Conservation (phyloP, 2,329 filamentous ascomycete genomes). For the Aspergillus vadensis region DNA sequence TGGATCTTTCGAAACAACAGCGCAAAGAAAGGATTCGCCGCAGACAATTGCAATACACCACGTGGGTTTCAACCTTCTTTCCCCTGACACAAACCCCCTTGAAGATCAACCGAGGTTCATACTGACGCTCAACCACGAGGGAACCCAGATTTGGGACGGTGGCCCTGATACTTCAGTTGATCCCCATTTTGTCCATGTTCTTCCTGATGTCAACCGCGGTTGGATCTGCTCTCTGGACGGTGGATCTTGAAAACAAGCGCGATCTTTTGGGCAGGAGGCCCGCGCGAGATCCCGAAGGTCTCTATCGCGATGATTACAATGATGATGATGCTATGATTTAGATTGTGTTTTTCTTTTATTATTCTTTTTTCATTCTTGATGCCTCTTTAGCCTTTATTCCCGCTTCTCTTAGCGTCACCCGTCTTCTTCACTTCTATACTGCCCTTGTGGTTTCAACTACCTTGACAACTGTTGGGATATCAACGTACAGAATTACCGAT, state of each 20-base stretch:
- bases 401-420: not conserved
- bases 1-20: conserved; percentile 72
- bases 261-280: conserved; percentile 28
- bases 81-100: not conserved
- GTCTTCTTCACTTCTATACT: not conserved
- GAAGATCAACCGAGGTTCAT: not conserved
- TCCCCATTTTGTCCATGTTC: conserved; percentile 89
- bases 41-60: conserved; percentile 80
- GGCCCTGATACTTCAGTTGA: conserved; percentile 80
- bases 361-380: not conserved
- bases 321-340: conserved; percentile 40
- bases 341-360: conserved; percentile 8
- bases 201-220: conserved; percentile 86
- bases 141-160: conserved; percentile 72
- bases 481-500: not conserved
- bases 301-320: conserved; percentile 37
- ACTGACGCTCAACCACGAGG: conserved; percentile 11
- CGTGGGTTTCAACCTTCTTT: conserved; percentile 50
- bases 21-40: conserved; percentile 68
- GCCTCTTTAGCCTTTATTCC: not conserved
- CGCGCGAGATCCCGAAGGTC: conserved; percentile 22
- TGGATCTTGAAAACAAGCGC: conserved; percentile 68
- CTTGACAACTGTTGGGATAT: not conserved
- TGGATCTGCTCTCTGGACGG: conserved; percentile 84
- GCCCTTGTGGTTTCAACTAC: not conserved